Evolutionary conservation across 1,284 basidiomycete genomes (phyloP), one percentile per base, ranked within the genome.

Genomic region (Ceratorhiza oryzae-sativae): DNA sequence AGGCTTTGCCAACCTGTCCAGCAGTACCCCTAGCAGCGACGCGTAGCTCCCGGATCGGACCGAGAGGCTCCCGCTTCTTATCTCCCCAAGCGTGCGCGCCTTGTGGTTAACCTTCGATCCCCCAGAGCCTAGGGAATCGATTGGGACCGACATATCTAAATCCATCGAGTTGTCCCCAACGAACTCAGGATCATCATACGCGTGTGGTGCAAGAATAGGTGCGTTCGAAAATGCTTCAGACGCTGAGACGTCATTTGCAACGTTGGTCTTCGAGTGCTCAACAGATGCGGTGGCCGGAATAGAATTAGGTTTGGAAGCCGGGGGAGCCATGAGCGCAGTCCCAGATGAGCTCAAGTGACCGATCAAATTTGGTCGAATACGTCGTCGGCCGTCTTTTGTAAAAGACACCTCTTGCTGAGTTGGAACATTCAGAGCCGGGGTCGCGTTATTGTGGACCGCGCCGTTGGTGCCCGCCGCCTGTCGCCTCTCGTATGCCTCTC

Each of bases 11-110:
- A 53, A 70, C 45, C 73, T 71, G 77, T 55, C 8, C 8, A 39
- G 36, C 6, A 6, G 27, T 30, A 18, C 42, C 18, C 73, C 49
- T 41, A 18, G 59, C 71, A 2, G 79, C 72, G 5, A 77, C 76
- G 20, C 79, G 76, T 20, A 93, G 83, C 77, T 90, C 86, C 74
- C 85, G 86, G 39, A 86, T 82, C 3, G 83, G 73, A 25, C 80
- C 79, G 15, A 83, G 82, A 42, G 78, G 76, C 63, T 87, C 88
- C 72, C 88, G 81, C 1, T 82, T 80, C 45, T 86, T 80, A 76
- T 91, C 90, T 0, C 91, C 91, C 93, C 93, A 9, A 94, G 81
- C 15, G 92, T 93, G 48, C 87, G 80, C 30, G 86, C 79, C 76
- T 87, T 86, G 53, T 56, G 65, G 83, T 81, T 46, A 76, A 77